phyloP scores from a whole-genome alignment of 345 rosid genomes.

The Populus tremula region DNA sequence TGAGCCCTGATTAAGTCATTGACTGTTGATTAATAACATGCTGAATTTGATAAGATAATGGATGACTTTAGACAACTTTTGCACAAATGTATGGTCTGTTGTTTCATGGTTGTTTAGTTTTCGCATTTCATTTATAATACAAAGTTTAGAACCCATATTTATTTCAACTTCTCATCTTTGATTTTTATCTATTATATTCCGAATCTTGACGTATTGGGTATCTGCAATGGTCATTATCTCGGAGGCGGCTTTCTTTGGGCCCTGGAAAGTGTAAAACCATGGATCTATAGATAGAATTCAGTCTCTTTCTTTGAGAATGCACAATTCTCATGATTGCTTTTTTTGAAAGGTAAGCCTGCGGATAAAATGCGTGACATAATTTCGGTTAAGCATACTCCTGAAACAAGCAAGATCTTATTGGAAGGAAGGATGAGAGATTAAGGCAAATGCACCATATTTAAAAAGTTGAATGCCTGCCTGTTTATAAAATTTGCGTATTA shows the following conservation, averaged over 20 bases:
- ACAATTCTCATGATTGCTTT: no score
- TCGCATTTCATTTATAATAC: neutral
- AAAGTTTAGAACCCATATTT: slow-evolving; percentile 3
- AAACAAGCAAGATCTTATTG: no score
- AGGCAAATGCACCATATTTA: neutral
- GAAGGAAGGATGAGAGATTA: neutral
- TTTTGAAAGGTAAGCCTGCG: no score
- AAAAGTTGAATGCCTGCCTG: neutral
- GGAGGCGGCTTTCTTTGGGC: neutral
- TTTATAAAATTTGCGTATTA: neutral
- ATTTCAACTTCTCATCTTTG: neutral
- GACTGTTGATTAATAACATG: slow-evolving; percentile 6
- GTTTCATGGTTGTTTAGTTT: slow-evolving; percentile 11
- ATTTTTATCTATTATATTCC: neutral
- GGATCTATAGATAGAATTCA: neutral
- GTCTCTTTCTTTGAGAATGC: neutral
- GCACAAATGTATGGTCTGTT: neutral
- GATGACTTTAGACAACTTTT: slow-evolving; percentile 6
- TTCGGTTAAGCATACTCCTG: no score
- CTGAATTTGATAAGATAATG: slow-evolving; percentile 1
- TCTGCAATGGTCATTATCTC: neutral
- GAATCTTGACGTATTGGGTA: neutral
- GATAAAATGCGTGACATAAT: no score
- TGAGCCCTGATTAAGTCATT: slow-evolving; percentile 27
- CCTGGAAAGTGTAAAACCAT: neutral